Evolutionary conservation across 805 yeast species (phyloP).

Genomic region (Saccharomyces eubayanus): DNA sequence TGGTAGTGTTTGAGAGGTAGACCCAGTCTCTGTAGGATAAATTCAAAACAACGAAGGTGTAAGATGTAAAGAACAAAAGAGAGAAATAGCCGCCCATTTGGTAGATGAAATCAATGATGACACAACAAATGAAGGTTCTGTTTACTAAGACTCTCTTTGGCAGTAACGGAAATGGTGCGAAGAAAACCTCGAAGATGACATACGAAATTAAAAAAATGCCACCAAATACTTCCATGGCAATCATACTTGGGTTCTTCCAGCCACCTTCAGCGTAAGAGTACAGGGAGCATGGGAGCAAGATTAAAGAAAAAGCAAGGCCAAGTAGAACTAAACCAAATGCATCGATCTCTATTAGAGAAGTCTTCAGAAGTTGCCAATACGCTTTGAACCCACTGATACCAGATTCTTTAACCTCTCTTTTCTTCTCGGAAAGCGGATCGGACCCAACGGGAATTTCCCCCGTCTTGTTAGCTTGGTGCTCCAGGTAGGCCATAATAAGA

Average conservation of each 20-base stretch:
- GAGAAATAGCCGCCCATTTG: conserved; percentile 26
- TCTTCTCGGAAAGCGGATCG: conserved; percentile 3
- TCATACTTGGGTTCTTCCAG: conserved; percentile 35
- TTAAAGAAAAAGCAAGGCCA: conserved; percentile 34
- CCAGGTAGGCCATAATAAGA: conserved; percentile 28
- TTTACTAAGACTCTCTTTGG: conserved; percentile 33
- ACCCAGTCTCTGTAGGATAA: conserved; percentile 32
- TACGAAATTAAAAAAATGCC: conserved; percentile 30
- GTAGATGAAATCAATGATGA: conserved; percentile 30
- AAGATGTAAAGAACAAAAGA: conserved; percentile 31
- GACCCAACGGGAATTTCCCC: conserved; percentile 5
- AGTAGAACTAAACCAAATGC: conserved; percentile 33
- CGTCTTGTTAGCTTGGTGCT: conserved; percentile 26
- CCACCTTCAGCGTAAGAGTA: conserved; percentile 28
- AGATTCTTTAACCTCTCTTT: background rate
- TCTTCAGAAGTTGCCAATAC: conserved; percentile 8
- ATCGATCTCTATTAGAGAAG: conserved; percentile 32
- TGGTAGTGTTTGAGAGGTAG: conserved; percentile 33
- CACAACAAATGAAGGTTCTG: conserved; percentile 33
- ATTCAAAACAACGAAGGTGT: conserved; percentile 28
- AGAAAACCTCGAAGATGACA: conserved; percentile 31
- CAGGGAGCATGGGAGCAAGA: conserved; percentile 35
- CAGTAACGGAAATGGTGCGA: conserved; percentile 33
- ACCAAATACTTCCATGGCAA: conserved; percentile 39
- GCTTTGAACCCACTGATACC: conserved; percentile 2